Evolutionary conservation across 441 rosid species (phyloP).

Genomic region (Lepidium campestre): DNA sequence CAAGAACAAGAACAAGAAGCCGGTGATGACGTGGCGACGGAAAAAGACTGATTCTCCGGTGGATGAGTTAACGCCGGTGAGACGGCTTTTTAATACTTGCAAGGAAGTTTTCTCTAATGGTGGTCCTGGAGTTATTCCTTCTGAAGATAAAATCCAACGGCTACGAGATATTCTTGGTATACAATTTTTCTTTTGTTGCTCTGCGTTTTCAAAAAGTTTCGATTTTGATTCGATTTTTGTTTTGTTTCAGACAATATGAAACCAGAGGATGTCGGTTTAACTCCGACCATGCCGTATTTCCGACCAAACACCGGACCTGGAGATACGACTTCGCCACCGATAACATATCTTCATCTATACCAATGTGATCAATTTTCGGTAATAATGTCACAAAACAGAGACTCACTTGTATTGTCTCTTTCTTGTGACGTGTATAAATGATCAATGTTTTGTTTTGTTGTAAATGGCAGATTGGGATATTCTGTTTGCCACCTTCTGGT

Average conservation of each 20-base stretch:
- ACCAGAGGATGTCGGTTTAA: conserved; percentile 57
- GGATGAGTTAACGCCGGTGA: conserved; percentile 30
- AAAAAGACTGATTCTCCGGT: conserved; percentile 23
- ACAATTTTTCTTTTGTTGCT: not conserved
- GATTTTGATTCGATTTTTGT: not conserved
- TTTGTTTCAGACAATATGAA: conserved; percentile 44
- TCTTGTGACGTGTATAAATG: conserved; percentile 8
- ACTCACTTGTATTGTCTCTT: not conserved
- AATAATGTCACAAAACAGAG: conserved; percentile 22
- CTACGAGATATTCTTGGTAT: conserved; percentile 70
- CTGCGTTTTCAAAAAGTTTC: not conserved
- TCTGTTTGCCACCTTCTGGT: conserved; percentile 85
- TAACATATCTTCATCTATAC: conserved; percentile 56
- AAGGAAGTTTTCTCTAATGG: conserved; percentile 53
- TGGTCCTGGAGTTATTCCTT: conserved; percentile 53
- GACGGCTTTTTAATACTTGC: conserved; percentile 65
- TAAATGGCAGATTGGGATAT: conserved; percentile 68
- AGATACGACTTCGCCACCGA: conserved; percentile 26
- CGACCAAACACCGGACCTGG: not conserved
- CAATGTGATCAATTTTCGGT: conserved; percentile 70
- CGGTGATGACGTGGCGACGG: conserved; percentile 26
- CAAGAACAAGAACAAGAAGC: not conserved
- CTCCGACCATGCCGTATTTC: conserved; percentile 48
- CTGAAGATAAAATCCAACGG: conserved; percentile 46
- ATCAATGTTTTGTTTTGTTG: conserved; percentile 4